Conservation (phyloP, 225 moss, liverwort and hornwort genomes). For the Bryum argenteum region DNA sequence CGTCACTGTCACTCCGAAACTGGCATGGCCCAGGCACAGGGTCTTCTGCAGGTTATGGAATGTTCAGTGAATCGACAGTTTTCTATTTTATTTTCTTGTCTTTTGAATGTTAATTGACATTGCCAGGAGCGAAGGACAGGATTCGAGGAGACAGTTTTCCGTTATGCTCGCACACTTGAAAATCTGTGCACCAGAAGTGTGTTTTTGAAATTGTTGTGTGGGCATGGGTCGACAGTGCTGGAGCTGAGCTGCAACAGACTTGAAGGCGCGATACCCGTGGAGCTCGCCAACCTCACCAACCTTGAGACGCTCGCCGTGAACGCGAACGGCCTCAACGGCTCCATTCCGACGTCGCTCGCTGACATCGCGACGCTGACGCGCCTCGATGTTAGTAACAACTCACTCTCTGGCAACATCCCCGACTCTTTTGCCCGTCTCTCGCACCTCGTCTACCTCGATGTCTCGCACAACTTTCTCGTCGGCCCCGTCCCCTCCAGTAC, state of each 20-base stretch:
- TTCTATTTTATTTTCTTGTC: too few species aligned
- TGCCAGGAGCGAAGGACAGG: too few species aligned
- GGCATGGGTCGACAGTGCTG: conserved; percentile 50
- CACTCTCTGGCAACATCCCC: conserved; percentile 36
- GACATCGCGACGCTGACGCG: conserved; percentile 34
- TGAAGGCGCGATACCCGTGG: conserved; percentile 45
- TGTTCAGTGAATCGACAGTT: too few species aligned
- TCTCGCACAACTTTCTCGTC: conserved; percentile 43
- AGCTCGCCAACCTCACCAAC: conserved; percentile 40
- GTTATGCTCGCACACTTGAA: neutral
- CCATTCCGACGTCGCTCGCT: conserved; percentile 32
- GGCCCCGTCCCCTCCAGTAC: conserved; percentile 47
- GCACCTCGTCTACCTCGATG: conserved; percentile 43
- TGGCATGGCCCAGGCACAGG: too few species aligned
- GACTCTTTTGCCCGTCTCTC: conserved; percentile 35
- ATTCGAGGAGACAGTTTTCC: neutral
- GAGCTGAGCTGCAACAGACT: conserved; percentile 54
- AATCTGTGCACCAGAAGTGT: neutral
- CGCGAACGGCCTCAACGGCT: conserved; percentile 47
- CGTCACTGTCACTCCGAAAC: neutral
- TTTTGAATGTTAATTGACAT: too few species aligned
- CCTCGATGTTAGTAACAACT: conserved; percentile 52
- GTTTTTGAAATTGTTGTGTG: too few species aligned
- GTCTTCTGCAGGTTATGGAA: neutral
- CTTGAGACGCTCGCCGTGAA: conserved; percentile 45